Base-by-base conservation (phyloP, 148 eudicot genomes). In the Diospyros kaki region DNA sequence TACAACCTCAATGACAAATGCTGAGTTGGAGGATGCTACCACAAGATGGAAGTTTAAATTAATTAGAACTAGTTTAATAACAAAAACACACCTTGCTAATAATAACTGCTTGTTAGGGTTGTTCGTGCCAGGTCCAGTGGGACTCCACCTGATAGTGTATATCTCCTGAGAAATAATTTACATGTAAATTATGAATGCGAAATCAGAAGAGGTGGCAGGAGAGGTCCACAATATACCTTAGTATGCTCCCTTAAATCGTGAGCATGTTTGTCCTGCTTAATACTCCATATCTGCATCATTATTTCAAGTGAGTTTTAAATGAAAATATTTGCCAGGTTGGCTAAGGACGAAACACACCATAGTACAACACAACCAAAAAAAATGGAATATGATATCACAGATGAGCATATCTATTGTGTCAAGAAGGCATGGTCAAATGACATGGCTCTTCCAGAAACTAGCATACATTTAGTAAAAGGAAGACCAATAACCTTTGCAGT, bases 121-220 rank as follows among this genome's bases (percentile, higher is more conserved):
- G 80, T 55, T 86, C 28, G 93, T 87, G 56, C 86, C 89, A 51
- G 84, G 82, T 46, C 89, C 88, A 61, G 90, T 88, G 62, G 91
- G 94, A 77, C 91, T 90, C 91, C 91, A 90, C 64, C 94, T 80
- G 60, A 88, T 86, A 52, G 91, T 86, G 71, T 84, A 88, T 63
- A 86, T 85, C 81, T 88, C 92, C 94, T 88, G 82, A 41, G 78
- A 68, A 55, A 73, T 48, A 52, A 15, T 44, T 66, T 9, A 77
- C 9, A 42, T 51, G 4, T 9, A 17, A 3, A 50, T 7, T 2
- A 46, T 41, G 28, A 12, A 13, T 54, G 4, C n/a, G 8, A 48
- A 56, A 54, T 70, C 1, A 5, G 1, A 50, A 65, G 5, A 17
- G 60, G 28, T 66, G 9, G 45, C 55, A 56, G 54, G 6, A 72